Base-by-base conservation (phyloP, 2,329 filamentous ascomycete genomes). In the Penicillium concentricum region DNA sequence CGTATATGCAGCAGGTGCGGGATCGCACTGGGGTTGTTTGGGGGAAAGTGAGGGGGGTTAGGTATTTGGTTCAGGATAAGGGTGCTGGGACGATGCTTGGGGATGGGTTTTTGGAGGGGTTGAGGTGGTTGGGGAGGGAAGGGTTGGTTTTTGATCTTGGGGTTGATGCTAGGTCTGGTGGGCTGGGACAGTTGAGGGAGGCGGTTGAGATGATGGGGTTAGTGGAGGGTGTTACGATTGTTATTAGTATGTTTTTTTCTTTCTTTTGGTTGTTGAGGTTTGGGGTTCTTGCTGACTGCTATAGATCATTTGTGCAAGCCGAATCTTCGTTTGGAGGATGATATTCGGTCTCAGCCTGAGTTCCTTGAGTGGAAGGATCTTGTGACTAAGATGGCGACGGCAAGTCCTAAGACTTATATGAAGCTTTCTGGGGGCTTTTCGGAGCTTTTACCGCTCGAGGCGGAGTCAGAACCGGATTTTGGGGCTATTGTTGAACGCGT, bases 231-330 rank as follows among this genome's bases (percentile, higher is more conserved):
- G 85, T 82, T 67, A 84, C 88, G 34, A 84, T 92, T 67, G 80
- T 95, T 51, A 76, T 95, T 63, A 91, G 89, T 68, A 66, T 57
- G 67, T 66, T 64, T 15, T 6, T 42, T 26, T 37, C 37, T 30
- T 32, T 32, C 32, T 50, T 38, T 16, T 24, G 13, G 8, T 20
- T 26, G 32, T 30, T 56, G n/a, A 3, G 58, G 8, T 41, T 53
- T 13, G 34, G 32, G 32, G 55, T 32, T 10, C 30, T n/a, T 63
- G 58, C 68, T 62, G 7, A 60, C 18, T 43, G 5, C 5, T 34
- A 34, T 61, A 92, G 90, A 96, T 74, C 92, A 97, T 75, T 83
- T 96, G 64, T 92, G 91, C 82, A 96, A 96, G 76, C 92, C 92
- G 1, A 86, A 93, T 72, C 79, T 95, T 28, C 81, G 81, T 32